phyloP scores from a whole-genome alignment of 2,329 filamentous ascomycete genomes.

The Scolecobasidium constrictum region DNA sequence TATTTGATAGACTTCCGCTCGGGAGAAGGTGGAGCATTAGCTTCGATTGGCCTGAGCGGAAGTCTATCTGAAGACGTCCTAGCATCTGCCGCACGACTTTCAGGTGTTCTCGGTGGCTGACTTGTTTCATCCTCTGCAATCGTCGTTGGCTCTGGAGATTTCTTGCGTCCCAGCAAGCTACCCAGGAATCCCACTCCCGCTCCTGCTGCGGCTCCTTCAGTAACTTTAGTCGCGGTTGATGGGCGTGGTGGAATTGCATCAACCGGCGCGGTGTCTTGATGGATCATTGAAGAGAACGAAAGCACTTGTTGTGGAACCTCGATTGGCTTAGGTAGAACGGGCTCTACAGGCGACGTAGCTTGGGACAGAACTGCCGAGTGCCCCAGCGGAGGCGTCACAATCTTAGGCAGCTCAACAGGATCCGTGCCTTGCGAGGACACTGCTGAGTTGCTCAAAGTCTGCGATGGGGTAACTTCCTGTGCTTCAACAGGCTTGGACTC shows the following conservation, averaged over 20 bases:
- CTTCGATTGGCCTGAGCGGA: conserved; percentile 17
- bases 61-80: conserved; percentile 10
- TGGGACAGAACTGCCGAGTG: conserved; percentile 9
- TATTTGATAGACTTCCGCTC: conserved; percentile 3
- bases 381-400: conserved; percentile 15
- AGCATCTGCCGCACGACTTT: neutral
- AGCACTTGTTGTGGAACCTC: conserved; percentile 12
- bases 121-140: conserved; percentile 57
- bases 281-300: conserved; percentile 6
- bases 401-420: conserved; percentile 14
- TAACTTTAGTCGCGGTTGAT: conserved; percentile 2
- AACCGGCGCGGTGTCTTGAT: conserved; percentile 9
- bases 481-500: conserved; percentile 31
- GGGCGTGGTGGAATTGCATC: conserved; percentile 7
- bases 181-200: conserved; percentile 5
- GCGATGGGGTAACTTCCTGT: neutral
- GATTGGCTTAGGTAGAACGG: conserved; percentile 7
- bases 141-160: conserved; percentile 22
- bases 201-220: neutral
- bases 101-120: conserved; percentile 30
- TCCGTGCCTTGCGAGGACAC: conserved; percentile 20
- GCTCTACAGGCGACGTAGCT: conserved; percentile 5
- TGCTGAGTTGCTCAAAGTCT: conserved; percentile 15
- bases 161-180: conserved; percentile 2
- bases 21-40: conserved; percentile 13